Percentiles rank a stretch among this genome's conserved stretches.
These are phyloP conservation scores for Cordyceps pruinosa DNA, from an alignment of 2,329 filamentous ascomycete species.

Conservation along the genomic window DNA sequence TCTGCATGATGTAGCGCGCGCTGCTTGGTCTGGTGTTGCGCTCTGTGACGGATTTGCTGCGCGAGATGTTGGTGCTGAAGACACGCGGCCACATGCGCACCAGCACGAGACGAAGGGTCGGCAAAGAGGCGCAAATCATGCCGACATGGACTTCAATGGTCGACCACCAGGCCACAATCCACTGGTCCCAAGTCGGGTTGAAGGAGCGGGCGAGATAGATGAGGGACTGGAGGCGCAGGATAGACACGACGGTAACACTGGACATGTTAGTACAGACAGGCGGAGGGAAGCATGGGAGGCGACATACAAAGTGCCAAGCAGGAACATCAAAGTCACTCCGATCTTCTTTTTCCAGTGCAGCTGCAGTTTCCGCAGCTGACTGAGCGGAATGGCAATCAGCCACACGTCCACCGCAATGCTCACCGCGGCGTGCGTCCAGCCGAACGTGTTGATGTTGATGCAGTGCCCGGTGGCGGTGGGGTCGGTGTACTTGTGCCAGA, in stretches of 20 bases:
- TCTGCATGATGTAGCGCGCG: constrained; percentile 3
- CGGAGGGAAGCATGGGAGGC: too few relatives aligned
- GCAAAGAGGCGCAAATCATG: constrained; percentile 23
- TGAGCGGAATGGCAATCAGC: constrained; percentile 45
- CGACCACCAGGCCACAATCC: constrained; percentile 19
- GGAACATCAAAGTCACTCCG: constrained; percentile 43
- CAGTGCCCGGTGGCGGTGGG: constrained; percentile 38
- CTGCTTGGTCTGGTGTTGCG: constrained; percentile 3
- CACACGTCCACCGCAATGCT: constrained; percentile 46
- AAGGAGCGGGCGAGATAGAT: constrained; percentile 18
- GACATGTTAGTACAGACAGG: background rate
- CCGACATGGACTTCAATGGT: constrained; percentile 21
- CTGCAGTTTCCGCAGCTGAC: constrained; percentile 35
- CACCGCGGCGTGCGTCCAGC: constrained; percentile 44
- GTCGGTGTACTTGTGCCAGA: constrained; percentile 47
- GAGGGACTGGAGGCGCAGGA: constrained; percentile 19
- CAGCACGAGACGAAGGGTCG: constrained; percentile 20
- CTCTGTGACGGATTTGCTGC: constrained; percentile 6
- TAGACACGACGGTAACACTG: constrained; percentile 21
- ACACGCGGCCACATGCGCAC: constrained; percentile 9
- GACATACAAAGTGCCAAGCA: constrained; percentile 39
- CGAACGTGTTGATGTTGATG: constrained; percentile 40
- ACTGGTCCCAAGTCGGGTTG: constrained; percentile 22
- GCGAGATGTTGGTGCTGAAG: constrained; percentile 8
- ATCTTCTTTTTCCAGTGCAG: constrained; percentile 43